phyloP scores from a whole-genome alignment of 2,329 filamentous ascomycete genomes.

The Thyridium curvatum region DNA sequence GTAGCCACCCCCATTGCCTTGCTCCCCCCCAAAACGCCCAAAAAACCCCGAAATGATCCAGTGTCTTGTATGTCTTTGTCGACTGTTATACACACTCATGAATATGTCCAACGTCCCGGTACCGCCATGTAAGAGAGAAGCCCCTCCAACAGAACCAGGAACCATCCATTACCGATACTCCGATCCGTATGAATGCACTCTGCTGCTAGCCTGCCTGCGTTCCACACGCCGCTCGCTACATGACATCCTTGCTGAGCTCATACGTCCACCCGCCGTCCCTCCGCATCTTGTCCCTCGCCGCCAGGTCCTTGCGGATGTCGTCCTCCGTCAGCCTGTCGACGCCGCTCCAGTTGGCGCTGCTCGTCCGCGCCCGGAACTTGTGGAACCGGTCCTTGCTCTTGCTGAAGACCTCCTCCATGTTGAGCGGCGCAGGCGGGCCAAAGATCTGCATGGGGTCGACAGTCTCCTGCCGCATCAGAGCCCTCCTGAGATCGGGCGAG shows the following conservation, averaged over 20 bases:
- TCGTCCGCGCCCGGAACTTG: constrained; percentile 85
- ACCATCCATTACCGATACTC: too few relatives aligned
- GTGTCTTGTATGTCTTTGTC: too few relatives aligned
- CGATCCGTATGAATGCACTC: too few relatives aligned
- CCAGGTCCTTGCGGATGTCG: constrained; percentile 74
- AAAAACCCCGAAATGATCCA: too few relatives aligned
- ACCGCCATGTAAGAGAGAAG: too few relatives aligned
- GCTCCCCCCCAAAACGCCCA: too few relatives aligned
- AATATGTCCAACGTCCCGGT: too few relatives aligned
- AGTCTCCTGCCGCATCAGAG: constrained; percentile 75
- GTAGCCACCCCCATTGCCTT: too few relatives aligned
- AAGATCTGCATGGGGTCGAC: constrained; percentile 84
- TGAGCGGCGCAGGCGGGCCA: constrained; percentile 77
- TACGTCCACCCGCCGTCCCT: constrained; percentile 84
- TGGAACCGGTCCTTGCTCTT: constrained; percentile 80
- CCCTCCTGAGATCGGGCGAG: constrained; percentile 70
- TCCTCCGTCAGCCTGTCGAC: constrained; percentile 80
- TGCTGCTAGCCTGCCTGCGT: too few relatives aligned
- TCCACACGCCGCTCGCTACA: constrained; percentile 13
- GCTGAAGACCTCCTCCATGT: constrained; percentile 95
- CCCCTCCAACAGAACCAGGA: too few relatives aligned
- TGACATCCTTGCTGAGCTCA: constrained; percentile 43
- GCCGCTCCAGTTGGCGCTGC: constrained; percentile 89
- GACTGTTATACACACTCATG: too few relatives aligned
- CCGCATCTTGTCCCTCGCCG: constrained; percentile 71